Base-by-base conservation (phyloP, 2,329 filamentous ascomycete genomes). In the Boeremia exigua region DNA sequence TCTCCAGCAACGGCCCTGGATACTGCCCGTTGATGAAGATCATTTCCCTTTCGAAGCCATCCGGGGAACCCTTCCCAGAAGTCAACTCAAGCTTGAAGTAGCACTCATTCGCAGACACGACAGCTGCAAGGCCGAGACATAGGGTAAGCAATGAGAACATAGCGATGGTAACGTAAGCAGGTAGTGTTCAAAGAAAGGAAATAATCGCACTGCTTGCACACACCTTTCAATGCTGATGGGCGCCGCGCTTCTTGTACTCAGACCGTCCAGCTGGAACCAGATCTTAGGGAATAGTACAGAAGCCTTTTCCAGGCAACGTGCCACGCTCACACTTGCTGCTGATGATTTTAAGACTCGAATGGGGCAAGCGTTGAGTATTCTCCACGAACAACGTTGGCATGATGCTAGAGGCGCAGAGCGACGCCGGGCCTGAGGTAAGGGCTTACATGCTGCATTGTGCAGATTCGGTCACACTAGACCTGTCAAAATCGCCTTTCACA, bases 11-110 rank as follows among this genome's bases (percentile, higher is more conserved):
- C 3, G 68, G 68, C 8, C 65, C 68, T 9, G 68, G 66, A 38
- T 66, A 70, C n/a, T 67, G 58, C 25, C 61, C 62, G 29, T 70
- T 70, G 58, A 68, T 60, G 48, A 65, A 60, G 32, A 70, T 65
- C 61, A 68, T 66, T 3, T 69, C 60, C 15, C 68, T 54, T 36
- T 62, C 59, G 38, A 57, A 61, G 3, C 66, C 67, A 62, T 70
- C 67, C 23, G 66, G 66, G 14, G 63, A 52, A 6, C 61, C 67
- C 7, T 32, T 60, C 17, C 46, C 52, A 60, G 60, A 67, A n/a
- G 66, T 66, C 40, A 70, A 50, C 33, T 67, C 62, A 12, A 69
- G 57, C 12, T 48, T 61, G 54, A 61, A 66, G 15, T 56, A 40
- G 23, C 49, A 49, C 14, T 53, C 44, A 9, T 32, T 39, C 15